Evolutionary conservation across 768 basidiomycete species (phyloP).

Genomic region (Leccinum rimulosum): DNA sequence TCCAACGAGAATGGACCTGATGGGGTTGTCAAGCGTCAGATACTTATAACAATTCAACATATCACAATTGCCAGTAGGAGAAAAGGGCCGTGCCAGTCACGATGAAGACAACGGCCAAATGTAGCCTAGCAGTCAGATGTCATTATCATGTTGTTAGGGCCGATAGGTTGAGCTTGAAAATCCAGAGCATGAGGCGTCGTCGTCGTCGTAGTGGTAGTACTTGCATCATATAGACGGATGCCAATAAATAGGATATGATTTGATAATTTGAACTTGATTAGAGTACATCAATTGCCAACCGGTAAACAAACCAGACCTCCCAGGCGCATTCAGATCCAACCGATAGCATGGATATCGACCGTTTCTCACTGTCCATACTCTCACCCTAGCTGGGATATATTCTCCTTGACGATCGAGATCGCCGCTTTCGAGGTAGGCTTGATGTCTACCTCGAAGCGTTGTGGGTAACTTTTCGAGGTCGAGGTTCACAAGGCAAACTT

Average conservation of each 20-base stretch:
- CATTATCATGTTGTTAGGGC: too few relatives aligned
- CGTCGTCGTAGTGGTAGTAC: too few relatives aligned
- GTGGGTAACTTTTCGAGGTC: slow-evolving; percentile 7
- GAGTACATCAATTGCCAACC: neutral
- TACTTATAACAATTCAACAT: too few relatives aligned
- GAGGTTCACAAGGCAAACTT: neutral
- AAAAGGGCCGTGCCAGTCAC: too few relatives aligned
- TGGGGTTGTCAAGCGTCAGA: too few relatives aligned
- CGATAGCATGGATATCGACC: neutral
- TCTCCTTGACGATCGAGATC: slow-evolving; percentile 10
- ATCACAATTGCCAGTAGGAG: too few relatives aligned
- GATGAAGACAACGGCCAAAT: too few relatives aligned
- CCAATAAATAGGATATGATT: neutral
- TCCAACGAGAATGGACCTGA: too few relatives aligned
- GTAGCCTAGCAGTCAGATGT: too few relatives aligned
- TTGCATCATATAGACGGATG: neutral
- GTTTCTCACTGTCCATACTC: neutral
- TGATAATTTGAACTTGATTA: too few relatives aligned
- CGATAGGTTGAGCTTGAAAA: too few relatives aligned
- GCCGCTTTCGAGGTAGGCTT: slow-evolving; percentile 9
- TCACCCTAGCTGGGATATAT: neutral
- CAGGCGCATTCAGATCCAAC: neutral
- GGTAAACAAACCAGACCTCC: neutral
- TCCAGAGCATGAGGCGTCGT: too few relatives aligned
- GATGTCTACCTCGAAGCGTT: slow-evolving; percentile 10